These are phyloP conservation scores for Ambrosiella xylebori DNA, from an alignment of 2,329 filamentous ascomycete species.

Conservation along the genomic window DNA sequence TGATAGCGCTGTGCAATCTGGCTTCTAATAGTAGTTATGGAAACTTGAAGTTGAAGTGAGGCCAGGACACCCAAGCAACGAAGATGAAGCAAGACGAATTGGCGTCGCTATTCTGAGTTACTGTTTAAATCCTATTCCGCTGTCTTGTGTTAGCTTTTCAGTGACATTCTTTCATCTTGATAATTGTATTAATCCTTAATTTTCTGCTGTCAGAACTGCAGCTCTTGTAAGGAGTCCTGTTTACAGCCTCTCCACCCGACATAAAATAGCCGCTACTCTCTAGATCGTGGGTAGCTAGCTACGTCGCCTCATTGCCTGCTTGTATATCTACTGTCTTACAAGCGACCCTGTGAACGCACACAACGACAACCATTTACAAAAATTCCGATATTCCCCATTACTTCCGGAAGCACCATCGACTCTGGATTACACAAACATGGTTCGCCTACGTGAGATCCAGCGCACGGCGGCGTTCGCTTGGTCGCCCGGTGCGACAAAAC, in stretches of 20 bases:
- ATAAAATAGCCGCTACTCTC: background rate
- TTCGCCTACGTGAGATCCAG: slow-evolving; percentile 88
- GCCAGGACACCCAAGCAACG: background rate
- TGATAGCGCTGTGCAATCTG: slow-evolving; percentile 24
- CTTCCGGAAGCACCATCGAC: background rate
- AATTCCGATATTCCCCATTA: background rate
- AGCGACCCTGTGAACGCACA: background rate
- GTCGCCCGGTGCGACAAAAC: slow-evolving; percentile 65
- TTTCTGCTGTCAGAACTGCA: slow-evolving; percentile 11
- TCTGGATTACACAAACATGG: slow-evolving; percentile 42
- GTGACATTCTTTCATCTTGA: background rate
- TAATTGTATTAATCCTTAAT: background rate
- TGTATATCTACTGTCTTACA: background rate
- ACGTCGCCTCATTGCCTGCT: background rate
- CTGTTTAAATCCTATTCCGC: background rate
- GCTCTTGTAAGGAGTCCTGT: background rate
- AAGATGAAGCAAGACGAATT: background rate
- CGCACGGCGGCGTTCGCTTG: slow-evolving; percentile 95
- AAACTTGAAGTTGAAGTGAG: background rate
- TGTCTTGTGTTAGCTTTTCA: slow-evolving; percentile 21
- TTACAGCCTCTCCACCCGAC: background rate
- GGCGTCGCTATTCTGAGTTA: background rate
- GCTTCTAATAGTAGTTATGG: slow-evolving; percentile 23
- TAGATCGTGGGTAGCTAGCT: background rate
- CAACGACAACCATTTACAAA: too few relatives aligned